Evolutionary conservation across 1,284 basidiomycete genomes (phyloP).

Genomic region (Rhodotorula sp.): DNA sequence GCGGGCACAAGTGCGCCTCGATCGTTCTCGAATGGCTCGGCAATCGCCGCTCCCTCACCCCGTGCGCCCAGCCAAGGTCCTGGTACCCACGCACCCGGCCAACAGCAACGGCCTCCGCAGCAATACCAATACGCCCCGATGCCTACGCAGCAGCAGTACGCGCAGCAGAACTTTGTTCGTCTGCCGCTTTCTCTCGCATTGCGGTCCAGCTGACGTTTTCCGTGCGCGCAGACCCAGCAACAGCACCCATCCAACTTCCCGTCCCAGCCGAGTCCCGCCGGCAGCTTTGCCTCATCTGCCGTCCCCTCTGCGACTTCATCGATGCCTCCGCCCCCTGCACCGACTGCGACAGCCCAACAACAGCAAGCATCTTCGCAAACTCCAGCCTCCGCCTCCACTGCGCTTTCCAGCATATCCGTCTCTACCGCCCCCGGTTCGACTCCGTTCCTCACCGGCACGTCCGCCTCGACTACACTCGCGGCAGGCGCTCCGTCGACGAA

Average conservation of each 20-base stretch:
- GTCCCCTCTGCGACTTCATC: no score
- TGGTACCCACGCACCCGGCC: background rate
- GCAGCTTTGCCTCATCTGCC: background rate
- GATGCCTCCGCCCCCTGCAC: no score
- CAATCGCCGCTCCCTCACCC: background rate
- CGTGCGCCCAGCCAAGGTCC: no score
- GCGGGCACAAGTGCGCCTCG: background rate
- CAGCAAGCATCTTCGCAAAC: background rate
- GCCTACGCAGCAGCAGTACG: background rate
- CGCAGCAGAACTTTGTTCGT: background rate
- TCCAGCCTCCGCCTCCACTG: background rate
- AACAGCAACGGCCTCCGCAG: background rate
- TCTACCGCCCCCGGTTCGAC: background rate
- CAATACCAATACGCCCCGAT: background rate
- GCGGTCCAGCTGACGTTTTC: background rate
- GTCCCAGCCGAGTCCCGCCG: background rate
- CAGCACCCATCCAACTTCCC: background rate
- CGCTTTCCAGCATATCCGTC: background rate
- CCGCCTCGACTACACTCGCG: constrained; percentile 8
- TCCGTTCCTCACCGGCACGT: background rate
- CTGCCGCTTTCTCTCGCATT: background rate
- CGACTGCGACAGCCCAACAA: background rate
- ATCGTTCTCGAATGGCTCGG: background rate
- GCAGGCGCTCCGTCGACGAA: background rate
- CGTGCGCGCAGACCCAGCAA: constrained; percentile 3